Base-by-base conservation (phyloP, 352 stramenopile species). In the Poterioochromonas sp. region DNA sequence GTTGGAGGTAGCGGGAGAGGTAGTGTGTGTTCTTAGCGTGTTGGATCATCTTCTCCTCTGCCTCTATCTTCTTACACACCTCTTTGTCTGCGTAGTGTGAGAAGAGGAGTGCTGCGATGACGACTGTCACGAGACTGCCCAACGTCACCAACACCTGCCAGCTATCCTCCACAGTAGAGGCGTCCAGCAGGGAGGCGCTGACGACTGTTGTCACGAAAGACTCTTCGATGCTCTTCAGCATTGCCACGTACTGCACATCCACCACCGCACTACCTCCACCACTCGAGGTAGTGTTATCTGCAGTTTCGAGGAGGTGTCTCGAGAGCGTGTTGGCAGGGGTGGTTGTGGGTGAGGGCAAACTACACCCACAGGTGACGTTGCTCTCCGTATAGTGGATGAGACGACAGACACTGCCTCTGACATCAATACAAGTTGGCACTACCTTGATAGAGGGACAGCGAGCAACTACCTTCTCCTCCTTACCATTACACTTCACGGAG, bases 11-110 rank as follows among this genome's bases (percentile, higher is more conserved):
- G 47, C 47, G 47, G 47, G 47, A 58, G 47, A 58, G 47, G 47
- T 58, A 58, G 47, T 58, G 47, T 58, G 47, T 58, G 47, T 58
- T 58, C 47, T 58, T 58, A 58, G 47, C 47, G 47, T 58, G 47
- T 58, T 58, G 47, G 47, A 58, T 58, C 47, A 58, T 58, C 47
- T 58, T 58, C 47, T 58, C 47, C 47, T 58, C 47, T 58, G 47
- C 47, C 47, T 58, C 47, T 58, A 58, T 58, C 47, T 58, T 58
- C 47, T 58, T 58, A 58, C 47, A 58, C 47, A 58, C 47, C 47
- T 58, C 47, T 58, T 70, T 70, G 43, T 74, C 65, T 11, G 65
- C 37, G 32, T 54, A 54, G 32, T 68, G 32, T 54, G 65, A 74
- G 20, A 74, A 54, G 43, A 74, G 32, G 8, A 74, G 32, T 11